phyloP scores from a whole-genome alignment of 2,329 filamentous ascomycete genomes.

The Botrytis cinerea region DNA sequence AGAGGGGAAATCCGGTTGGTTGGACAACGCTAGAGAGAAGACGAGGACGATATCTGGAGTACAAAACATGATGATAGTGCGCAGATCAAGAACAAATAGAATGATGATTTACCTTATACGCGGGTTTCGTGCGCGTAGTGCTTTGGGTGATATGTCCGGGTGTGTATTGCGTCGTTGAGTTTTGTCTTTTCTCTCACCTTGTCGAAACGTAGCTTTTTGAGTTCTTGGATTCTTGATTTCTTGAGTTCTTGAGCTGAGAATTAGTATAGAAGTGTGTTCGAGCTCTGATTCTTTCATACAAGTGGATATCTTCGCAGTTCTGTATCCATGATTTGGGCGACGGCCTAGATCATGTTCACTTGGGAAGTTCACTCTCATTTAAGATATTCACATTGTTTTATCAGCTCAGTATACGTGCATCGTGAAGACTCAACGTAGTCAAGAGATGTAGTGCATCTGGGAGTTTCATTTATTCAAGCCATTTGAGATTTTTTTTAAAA shows the following conservation, averaged over 20 bases:
- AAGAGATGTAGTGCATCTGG: background rate
- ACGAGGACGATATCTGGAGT: background rate
- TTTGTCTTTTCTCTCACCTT: background rate
- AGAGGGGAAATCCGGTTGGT: background rate
- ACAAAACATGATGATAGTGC: slow-evolving; percentile 2
- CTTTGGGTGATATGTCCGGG: background rate
- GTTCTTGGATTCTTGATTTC: background rate
- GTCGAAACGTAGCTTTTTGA: background rate
- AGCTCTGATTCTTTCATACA: background rate
- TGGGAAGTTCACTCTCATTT: background rate
- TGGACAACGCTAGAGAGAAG: background rate
- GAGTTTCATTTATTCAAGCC: background rate
- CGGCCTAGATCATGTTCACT: background rate
- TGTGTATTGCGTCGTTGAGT: background rate
- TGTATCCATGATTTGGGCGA: background rate
- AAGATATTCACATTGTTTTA: background rate
- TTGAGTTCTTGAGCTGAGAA: background rate
- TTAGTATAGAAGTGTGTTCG: background rate
- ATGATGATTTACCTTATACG: background rate
- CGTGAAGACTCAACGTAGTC: background rate
- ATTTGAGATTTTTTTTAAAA: background rate
- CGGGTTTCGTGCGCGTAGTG: no score
- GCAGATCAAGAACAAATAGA: background rate
- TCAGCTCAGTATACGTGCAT: background rate
- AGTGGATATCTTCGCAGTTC: background rate